Conservation (phyloP, 805 yeast species). For the Lipomyces orientalis region DNA sequence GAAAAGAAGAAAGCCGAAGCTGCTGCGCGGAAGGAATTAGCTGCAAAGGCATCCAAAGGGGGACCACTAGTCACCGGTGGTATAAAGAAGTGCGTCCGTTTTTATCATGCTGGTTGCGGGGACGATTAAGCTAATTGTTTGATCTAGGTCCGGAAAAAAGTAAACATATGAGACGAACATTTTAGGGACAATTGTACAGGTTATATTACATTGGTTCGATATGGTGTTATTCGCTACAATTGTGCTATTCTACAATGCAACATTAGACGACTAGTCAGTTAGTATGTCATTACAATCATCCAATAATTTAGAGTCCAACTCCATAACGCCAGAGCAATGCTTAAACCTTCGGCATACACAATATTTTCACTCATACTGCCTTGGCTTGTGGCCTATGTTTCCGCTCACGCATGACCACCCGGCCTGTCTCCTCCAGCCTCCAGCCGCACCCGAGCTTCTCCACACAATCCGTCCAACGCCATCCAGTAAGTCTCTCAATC, state of each 20-base stretch:
- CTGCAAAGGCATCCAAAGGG: constrained; percentile 82
- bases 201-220: neutral
- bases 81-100: constrained; percentile 71
- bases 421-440: constrained; percentile 23
- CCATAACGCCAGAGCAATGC: neutral
- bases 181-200: neutral
- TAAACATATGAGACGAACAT: neutral
- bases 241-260: neutral
- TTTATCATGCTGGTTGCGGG: constrained; percentile 2
- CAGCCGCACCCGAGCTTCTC: constrained; percentile 32
- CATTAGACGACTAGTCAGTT: neutral
- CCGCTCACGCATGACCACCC: constrained; percentile 32
- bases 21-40: constrained; percentile 89
- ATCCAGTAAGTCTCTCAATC: constrained; percentile 28
- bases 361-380: neutral
- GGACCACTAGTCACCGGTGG: constrained; percentile 95
- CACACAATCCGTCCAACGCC: constrained; percentile 30
- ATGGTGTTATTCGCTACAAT: neutral
- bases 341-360: neutral
- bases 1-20: constrained; percentile 95
- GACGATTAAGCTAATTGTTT: neutral
- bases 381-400: constrained; percentile 10
- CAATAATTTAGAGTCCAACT: neutral
- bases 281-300: neutral
- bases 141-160: constrained; percentile 37